These are phyloP conservation scores for Didymella pinodella DNA, from an alignment of 2,329 filamentous ascomycete species.

Conservation along the genomic window DNA sequence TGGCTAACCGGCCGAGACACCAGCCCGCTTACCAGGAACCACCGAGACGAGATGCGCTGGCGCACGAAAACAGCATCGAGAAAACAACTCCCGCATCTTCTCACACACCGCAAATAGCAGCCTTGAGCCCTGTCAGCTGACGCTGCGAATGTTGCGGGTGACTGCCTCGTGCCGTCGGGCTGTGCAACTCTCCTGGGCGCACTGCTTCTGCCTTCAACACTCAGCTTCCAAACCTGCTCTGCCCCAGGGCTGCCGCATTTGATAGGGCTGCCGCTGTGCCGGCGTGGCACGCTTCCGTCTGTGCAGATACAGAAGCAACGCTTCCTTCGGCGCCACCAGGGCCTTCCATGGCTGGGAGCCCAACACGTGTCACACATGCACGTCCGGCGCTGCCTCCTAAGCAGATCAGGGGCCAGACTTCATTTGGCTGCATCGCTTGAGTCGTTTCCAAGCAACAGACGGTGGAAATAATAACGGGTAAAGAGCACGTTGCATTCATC, in stretches of 20 bases:
- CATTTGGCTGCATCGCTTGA: conserved; percentile 4
- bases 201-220: conserved; percentile 11
- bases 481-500: conserved; percentile 7
- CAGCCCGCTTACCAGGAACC: conserved; percentile 25
- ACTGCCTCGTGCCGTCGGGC: conserved; percentile 19
- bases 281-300: conserved; percentile 14
- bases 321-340: conserved; percentile 15
- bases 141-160: conserved; percentile 11
- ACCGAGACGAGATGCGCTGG: conserved; percentile 27
- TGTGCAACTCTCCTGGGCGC: conserved; percentile 10
- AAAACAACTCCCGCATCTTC: conserved; percentile 11
- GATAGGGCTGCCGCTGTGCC: conserved; percentile 37
- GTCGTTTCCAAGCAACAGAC: conserved; percentile 1
- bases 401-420: conserved; percentile 12
- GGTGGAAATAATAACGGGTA: neutral
- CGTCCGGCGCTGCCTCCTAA: conserved; percentile 13
- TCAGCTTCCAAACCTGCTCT: conserved; percentile 10
- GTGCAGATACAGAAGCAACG: conserved; percentile 21
- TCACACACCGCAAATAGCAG: conserved; percentile 18
- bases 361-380: conserved; percentile 22
- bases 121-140: conserved; percentile 21
- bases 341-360: conserved; percentile 15
- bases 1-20: conserved; percentile 12
- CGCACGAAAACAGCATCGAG: conserved; percentile 25
- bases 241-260: conserved; percentile 27